Evolutionary conservation across 352 stramenopile species (phyloP).

Genomic region (Globisporangium cylindrosporum): DNA sequence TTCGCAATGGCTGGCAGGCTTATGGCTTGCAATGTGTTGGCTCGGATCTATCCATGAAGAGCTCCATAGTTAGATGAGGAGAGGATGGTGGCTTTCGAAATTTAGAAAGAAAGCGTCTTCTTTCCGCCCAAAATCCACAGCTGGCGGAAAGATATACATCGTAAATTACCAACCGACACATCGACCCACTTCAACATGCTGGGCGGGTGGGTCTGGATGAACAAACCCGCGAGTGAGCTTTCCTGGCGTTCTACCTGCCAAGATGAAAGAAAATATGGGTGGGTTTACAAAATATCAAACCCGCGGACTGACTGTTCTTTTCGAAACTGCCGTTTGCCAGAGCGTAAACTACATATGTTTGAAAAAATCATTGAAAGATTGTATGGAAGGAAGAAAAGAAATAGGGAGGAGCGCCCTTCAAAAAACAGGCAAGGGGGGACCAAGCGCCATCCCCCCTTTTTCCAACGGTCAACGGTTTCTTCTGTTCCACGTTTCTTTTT

Average conservation of each 20-base stretch:
- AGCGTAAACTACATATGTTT: background rate
- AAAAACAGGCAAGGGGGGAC: slow-evolving; percentile 4
- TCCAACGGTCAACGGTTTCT: slow-evolving; percentile 15
- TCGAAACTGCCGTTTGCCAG: background rate
- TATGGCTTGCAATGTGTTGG: background rate
- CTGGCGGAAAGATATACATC: slow-evolving; percentile 6
- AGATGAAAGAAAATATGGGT: background rate
- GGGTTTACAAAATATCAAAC: background rate
- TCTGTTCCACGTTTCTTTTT: slow-evolving; percentile 1
- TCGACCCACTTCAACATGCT: slow-evolving; percentile 8
- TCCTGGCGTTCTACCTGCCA: background rate
- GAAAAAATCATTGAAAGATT: slow-evolving; percentile 4
- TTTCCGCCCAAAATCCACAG: background rate
- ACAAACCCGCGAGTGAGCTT: background rate
- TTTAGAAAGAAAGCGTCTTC: slow-evolving; percentile 18
- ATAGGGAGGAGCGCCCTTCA: background rate
- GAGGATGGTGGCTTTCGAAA: slow-evolving; percentile 25
- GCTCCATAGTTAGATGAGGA: slow-evolving; percentile 8
- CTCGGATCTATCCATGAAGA: slow-evolving; percentile 2
- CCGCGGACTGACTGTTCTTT: background rate
- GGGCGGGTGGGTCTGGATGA: background rate
- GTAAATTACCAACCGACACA: slow-evolving; percentile 11
- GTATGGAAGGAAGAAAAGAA: slow-evolving; percentile 5
- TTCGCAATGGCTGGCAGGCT: background rate
- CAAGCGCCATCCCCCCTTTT: background rate